Percentiles rank a stretch among this genome's conserved stretches.
Conservation (phyloP, 352 stramenopile genomes). For the Thraustochytrium striatum region DNA sequence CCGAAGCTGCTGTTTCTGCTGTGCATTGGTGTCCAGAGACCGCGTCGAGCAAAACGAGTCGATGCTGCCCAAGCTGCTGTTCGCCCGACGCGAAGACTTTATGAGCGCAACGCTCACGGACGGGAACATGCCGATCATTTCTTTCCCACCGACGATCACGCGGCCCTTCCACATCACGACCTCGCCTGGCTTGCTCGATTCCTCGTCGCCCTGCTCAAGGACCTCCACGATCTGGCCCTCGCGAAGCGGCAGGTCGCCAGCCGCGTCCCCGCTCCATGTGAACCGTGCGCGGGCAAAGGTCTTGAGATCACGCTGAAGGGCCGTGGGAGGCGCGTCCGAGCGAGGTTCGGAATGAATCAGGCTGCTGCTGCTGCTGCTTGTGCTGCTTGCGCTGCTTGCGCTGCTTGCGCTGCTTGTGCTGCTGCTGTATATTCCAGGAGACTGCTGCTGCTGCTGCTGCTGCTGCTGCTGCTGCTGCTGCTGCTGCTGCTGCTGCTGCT, state of each 20-base stretch:
- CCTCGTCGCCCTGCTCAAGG: constrained; percentile 1
- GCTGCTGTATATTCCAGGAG: too few species aligned
- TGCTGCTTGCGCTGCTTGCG: too few species aligned
- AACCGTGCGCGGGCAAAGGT: constrained; percentile 14
- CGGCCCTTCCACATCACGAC: constrained; percentile 20
- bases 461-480: background rate
- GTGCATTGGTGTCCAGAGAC: too few species aligned
- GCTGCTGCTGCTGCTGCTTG: too few species aligned
- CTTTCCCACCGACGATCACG: background rate
- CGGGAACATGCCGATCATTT: constrained; percentile 9
- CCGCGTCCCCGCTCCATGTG: background rate
- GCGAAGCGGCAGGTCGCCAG: background rate
- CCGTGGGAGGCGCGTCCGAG: too few species aligned
- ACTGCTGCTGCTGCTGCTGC: background rate
- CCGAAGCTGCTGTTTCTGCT: background rate
- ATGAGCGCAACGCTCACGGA: constrained; percentile 34
- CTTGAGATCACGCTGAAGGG: background rate
- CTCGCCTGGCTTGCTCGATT: background rate
- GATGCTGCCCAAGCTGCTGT: background rate
- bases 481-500: background rate
- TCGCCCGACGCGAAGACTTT: background rate
- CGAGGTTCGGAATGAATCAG: too few species aligned
- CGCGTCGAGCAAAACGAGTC: constrained; percentile 1
- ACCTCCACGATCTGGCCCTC: constrained; percentile 38
- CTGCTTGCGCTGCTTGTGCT: too few species aligned